phyloP scores from a whole-genome alignment of 768 basidiomycete genomes.

The Leucocoprinus birnbaumii region DNA sequence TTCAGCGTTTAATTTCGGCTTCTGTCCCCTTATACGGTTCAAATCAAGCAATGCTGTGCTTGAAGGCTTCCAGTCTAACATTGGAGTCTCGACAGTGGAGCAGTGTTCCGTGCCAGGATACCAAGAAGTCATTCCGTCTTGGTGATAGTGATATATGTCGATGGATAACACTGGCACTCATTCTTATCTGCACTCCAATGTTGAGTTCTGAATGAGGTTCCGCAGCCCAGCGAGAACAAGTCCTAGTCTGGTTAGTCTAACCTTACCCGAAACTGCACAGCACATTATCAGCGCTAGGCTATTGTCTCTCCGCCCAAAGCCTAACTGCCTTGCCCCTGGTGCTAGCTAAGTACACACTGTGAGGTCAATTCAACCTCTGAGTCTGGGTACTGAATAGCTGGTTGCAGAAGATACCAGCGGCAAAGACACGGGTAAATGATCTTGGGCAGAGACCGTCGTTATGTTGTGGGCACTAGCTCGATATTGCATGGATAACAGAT shows the following conservation, averaged over 20 bases:
- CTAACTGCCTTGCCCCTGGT: no score
- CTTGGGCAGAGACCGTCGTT: not conserved
- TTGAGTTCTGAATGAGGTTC: not conserved
- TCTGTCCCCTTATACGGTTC: not conserved
- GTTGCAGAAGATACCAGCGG: no score
- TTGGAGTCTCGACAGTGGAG: not conserved
- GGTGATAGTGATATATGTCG: not conserved
- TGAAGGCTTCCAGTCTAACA: not conserved
- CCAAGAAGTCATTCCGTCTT: not conserved
- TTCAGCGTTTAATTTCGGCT: constrained; percentile 3
- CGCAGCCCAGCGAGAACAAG: not conserved
- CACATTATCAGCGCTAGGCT: not conserved
- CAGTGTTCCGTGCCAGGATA: not conserved
- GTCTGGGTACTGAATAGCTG: no score
- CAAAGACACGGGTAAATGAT: no score
- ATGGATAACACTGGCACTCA: not conserved
- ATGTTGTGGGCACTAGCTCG: not conserved
- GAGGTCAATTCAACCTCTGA: no score
- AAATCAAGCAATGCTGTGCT: not conserved
- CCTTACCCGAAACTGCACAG: not conserved
- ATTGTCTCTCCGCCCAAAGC: not conserved
- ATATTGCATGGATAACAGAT: no score
- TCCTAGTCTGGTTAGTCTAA: not conserved
- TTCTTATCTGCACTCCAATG: not conserved
- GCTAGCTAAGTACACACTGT: no score